A percentile compares a stretch with the other conserved stretches of the same genome.
Conservation (phyloP, 345 rosid species). For the Linum trigynum region DNA sequence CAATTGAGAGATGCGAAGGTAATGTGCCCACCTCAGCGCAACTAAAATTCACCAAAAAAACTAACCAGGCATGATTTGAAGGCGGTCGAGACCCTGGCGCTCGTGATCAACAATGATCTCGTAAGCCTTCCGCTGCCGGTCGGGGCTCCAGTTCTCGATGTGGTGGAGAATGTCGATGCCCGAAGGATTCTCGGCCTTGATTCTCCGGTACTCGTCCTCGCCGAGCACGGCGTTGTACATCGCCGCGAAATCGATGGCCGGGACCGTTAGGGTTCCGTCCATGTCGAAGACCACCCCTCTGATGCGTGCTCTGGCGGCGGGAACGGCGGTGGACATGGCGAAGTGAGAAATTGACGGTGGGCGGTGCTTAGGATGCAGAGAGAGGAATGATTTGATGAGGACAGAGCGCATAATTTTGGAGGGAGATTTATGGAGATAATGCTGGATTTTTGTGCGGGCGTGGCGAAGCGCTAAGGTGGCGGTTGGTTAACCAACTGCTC, state of each 20-base stretch:
- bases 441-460: background rate
- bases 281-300: slow-evolving; percentile 23
- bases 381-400: slow-evolving; percentile 17
- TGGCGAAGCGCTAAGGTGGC: background rate
- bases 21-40: too few species aligned
- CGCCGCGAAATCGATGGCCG: slow-evolving; percentile 77
- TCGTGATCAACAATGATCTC: slow-evolving; percentile 62
- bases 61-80: slow-evolving; percentile 90
- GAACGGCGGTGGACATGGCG: slow-evolving; percentile 13
- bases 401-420: slow-evolving; percentile 16
- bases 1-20: too few species aligned
- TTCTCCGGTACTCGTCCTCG: slow-evolving; percentile 54
- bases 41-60: background rate
- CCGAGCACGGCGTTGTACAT: slow-evolving; percentile 87
- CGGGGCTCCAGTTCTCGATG: slow-evolving; percentile 62
- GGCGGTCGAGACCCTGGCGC: slow-evolving; percentile 64
- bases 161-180: slow-evolving; percentile 81
- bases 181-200: slow-evolving; percentile 56
- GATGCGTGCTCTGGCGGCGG: slow-evolving; percentile 11
- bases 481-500: background rate
- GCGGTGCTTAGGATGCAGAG: slow-evolving; percentile 12
- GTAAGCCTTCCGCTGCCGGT: slow-evolving; percentile 47
- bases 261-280: slow-evolving; percentile 49
- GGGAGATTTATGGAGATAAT: background rate
- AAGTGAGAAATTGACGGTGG: slow-evolving; percentile 18